Evolutionary conservation across 495 filamentous ascomycete species (phyloP), one percentile per base, ranked within the genome.

Genomic region (Glarea lozoyensis): DNA sequence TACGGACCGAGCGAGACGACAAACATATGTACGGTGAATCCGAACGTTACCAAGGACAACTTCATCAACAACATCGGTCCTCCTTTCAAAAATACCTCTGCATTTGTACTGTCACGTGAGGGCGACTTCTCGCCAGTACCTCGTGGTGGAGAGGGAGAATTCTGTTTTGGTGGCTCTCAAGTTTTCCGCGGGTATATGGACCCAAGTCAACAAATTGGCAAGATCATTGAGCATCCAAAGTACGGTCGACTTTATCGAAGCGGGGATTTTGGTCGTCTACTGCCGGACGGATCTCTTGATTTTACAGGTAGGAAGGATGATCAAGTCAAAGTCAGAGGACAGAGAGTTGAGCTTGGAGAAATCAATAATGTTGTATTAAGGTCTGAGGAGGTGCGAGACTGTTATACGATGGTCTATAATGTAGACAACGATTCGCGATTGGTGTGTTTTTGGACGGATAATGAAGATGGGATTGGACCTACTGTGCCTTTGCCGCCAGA

Each of bases 121-220:
- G 53, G 56, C 1, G 55, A 60, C 5, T 56, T 69, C 10, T 46
- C 60, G 3, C 24, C 77, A 2, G 56, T 84, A 6, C 83, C 82
- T 0, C 50, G 69, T 0, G 86, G 86, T n/a, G 77, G 70, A 37
- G 60, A 84, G 29, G 86, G 86, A 13, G 83, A 90, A 57, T 59
- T 90, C n/a, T 86, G 77, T 49, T 88, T 88, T 57, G 86, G 84
- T n/a, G 86, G 86, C 0, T 75, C 80, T 34, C 85, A 90, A 62
- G 70, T 89, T 23, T 80, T 75, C 37, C 66, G 70, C n/a, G 84
- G 82, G 4, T 90, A 90, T 54, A 63, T 88, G 24, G 69, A 73
- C 35, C 63, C 67, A 1, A 66, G 70, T 2, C 59, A 82, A 22
- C 80, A 73, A 1, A 54, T 61, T 0, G 56, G 60, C 2, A 82